These are phyloP conservation scores for Alloteropsis angusta DNA, from an alignment of 202 grass and related monocot species.

Conservation along the genomic window DNA sequence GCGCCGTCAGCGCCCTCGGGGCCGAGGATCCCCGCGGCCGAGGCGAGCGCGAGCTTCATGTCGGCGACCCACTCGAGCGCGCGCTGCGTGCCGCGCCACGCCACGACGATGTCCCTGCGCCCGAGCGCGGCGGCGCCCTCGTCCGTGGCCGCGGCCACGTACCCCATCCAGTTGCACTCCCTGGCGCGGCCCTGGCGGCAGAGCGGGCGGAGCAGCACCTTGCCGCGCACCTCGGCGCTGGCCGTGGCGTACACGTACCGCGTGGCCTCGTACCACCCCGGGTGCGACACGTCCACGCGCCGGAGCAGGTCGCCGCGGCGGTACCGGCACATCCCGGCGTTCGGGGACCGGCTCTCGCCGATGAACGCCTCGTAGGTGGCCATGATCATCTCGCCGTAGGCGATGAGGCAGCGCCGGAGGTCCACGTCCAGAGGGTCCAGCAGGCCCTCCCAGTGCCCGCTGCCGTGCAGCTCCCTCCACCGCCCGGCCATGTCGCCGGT, in stretches of 20 bases:
- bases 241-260: conserved; percentile 55
- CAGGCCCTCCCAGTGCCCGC: conserved; percentile 56
- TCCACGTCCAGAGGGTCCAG: conserved; percentile 60
- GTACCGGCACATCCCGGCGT: conserved; percentile 67
- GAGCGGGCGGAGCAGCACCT: conserved; percentile 37
- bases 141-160: conserved; percentile 55
- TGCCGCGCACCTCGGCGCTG: conserved; percentile 34
- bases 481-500: conserved; percentile 37
- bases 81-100: conserved; percentile 65
- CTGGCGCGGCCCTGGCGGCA: conserved; percentile 18
- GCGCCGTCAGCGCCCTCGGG: conserved; percentile 40
- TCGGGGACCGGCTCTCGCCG: conserved; percentile 48
- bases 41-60: conserved; percentile 44
- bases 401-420: conserved; percentile 56
- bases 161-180: conserved; percentile 68
- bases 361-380: conserved; percentile 68
- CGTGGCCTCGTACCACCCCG: conserved; percentile 38
- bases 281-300: conserved; percentile 41
- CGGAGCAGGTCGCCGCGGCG: conserved; percentile 43
- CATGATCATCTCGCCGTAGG: conserved; percentile 64
- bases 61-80: conserved; percentile 64
- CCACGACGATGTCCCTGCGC: conserved; percentile 51
- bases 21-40: conserved; percentile 50
- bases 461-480: conserved; percentile 65
- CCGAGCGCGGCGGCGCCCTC: conserved; percentile 39